Evolutionary conservation across 768 basidiomycete genomes (phyloP).

Genomic region (Tylopilus plumbeoviolaceoides): DNA sequence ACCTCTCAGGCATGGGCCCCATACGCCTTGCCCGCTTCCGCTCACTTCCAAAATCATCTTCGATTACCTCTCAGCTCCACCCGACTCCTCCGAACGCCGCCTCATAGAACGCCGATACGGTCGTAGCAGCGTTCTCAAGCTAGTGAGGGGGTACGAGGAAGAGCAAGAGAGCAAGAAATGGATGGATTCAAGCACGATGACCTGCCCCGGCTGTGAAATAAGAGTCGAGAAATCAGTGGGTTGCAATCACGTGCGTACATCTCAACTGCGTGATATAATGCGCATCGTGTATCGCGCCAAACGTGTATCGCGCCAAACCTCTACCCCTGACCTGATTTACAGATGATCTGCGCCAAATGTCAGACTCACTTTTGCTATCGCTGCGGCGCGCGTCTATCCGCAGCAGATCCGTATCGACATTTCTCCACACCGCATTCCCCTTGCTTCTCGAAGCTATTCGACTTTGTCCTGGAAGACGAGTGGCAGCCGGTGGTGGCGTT

Average conservation of each 20-base stretch:
- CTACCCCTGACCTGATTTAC: constrained; percentile 5
- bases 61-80: constrained; percentile 60
- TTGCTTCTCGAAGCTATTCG: constrained; percentile 70
- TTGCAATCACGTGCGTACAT: constrained; percentile 77
- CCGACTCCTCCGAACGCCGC: constrained; percentile 46
- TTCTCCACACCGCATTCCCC: constrained; percentile 50
- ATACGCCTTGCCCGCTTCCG: constrained; percentile 64
- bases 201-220: constrained; percentile 70
- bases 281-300: background rate
- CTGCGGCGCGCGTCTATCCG: constrained; percentile 54
- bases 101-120: constrained; percentile 65
- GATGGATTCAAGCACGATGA: constrained; percentile 64
- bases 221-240: constrained; percentile 74
- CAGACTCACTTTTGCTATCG: constrained; percentile 77
- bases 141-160: constrained; percentile 65
- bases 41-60: constrained; percentile 60
- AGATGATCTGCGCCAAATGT: constrained; percentile 83
- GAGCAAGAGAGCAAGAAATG: constrained; percentile 72
- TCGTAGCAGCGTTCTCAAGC: constrained; percentile 49
- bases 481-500: constrained; percentile 49
- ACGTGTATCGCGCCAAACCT: background rate
- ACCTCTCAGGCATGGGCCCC: constrained; percentile 71
- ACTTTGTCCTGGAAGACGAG: constrained; percentile 39
- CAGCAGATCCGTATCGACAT: constrained; percentile 59
- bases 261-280: background rate